Percentiles rank a stretch among this genome's conserved stretches.
phyloP scores from a whole-genome alignment of 2,329 filamentous ascomycete genomes.

The Hymenoscyphus repandus region DNA sequence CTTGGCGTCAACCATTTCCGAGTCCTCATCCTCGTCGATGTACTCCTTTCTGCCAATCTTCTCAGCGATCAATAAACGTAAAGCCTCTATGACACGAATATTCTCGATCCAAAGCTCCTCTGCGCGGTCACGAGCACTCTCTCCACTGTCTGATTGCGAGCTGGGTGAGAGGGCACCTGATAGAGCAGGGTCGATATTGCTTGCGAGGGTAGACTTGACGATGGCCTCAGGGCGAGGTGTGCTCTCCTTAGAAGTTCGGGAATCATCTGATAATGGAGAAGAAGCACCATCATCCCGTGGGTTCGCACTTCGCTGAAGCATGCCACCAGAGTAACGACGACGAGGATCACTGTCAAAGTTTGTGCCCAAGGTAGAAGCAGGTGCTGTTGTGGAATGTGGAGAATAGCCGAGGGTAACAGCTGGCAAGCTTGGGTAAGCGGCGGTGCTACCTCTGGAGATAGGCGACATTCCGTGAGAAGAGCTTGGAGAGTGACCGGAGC shows the following conservation, averaged over 20 bases:
- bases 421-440: conserved; percentile 70
- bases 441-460: conserved; percentile 53
- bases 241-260: conserved; percentile 25
- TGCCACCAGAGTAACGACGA: conserved; percentile 60
- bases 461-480: conserved; percentile 61
- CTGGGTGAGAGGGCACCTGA: conserved; percentile 48
- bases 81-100: conserved; percentile 57
- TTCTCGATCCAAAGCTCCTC: conserved; percentile 63
- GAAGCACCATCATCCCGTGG: conserved; percentile 31
- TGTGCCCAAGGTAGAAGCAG: conserved; percentile 64
- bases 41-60: conserved; percentile 55
- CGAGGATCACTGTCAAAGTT: conserved; percentile 59
- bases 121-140: conserved; percentile 50
- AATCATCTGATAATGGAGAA: conserved; percentile 19
- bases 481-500: conserved; percentile 69
- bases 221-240: conserved; percentile 33
- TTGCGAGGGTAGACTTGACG: conserved; percentile 35
- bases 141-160: conserved; percentile 47
- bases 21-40: conserved; percentile 31
- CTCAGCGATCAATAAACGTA: conserved; percentile 52
- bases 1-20: conserved; percentile 10
- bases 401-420: conserved; percentile 66
- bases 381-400: conserved; percentile 59
- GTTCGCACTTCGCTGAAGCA: conserved; percentile 55
- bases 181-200: conserved; percentile 31